Conservation (phyloP, 495 filamentous ascomycete genomes). For the Cercophora samala region DNA sequence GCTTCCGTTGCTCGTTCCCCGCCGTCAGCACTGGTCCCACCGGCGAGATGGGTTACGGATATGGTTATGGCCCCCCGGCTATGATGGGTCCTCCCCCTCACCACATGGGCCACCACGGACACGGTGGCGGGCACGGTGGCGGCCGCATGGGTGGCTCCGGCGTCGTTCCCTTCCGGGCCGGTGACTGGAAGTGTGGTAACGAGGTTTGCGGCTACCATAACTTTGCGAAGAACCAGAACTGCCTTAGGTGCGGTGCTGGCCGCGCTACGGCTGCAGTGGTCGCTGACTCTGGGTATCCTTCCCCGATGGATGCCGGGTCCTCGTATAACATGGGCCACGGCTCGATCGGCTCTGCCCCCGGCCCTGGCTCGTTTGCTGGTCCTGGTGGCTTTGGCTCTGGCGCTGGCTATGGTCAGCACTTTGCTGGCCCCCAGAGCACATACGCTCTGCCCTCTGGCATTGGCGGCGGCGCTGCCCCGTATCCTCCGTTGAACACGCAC, state of each 20-base stretch:
- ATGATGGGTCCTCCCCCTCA: conserved; percentile 74
- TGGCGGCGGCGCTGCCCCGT: conserved; percentile 72
- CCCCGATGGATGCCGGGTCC: conserved; percentile 81
- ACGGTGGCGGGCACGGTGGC: conserved; percentile 69
- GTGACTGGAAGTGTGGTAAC: conserved; percentile 98
- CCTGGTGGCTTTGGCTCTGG: conserved; percentile 68
- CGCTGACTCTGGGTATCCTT: conserved; percentile 87
- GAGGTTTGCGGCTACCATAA: conserved; percentile 99
- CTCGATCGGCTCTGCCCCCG: conserved; percentile 81
- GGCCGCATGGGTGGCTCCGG: conserved; percentile 73
- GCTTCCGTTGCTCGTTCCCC: conserved; percentile 97
- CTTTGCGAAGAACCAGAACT: conserved; percentile 98
- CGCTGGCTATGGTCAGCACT: conserved; percentile 79
- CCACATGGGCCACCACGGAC: conserved; percentile 76
- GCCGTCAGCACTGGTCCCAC: conserved; percentile 75
- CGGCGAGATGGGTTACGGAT: conserved; percentile 69
- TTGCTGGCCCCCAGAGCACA: conserved; percentile 81
- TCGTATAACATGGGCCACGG: conserved; percentile 72
- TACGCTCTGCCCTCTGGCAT: conserved; percentile 90
- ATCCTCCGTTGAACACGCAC: conserved; percentile 79
- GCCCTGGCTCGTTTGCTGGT: conserved; percentile 73
- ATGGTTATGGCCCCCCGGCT: conserved; percentile 65
- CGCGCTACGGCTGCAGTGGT: conserved; percentile 90
- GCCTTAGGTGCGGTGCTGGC: conserved; percentile 91
- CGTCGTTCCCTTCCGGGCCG: conserved; percentile 93